Evolutionary conservation across 257 asterid species (phyloP).

Genomic region (Penstemon barbatus): DNA sequence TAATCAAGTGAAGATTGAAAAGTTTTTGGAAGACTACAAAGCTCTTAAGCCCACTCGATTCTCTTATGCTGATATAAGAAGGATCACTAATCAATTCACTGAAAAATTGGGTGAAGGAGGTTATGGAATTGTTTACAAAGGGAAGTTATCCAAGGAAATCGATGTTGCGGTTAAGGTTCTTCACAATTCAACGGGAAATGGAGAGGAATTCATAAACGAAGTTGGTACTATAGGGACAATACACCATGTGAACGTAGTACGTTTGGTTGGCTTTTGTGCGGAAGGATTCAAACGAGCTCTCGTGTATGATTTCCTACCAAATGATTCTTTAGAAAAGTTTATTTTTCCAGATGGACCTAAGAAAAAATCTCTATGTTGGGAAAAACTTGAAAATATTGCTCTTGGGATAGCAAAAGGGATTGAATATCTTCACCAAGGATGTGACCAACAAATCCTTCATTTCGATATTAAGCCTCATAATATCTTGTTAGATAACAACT

Average conservation of each 20-base stretch:
- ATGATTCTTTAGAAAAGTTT: constrained; percentile 33
- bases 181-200: constrained; percentile 23
- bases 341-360: constrained; percentile 13
- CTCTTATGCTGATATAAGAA: constrained; percentile 44
- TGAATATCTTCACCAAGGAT: constrained; percentile 38
- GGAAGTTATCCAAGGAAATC: constrained; percentile 31
- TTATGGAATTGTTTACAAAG: constrained; percentile 35
- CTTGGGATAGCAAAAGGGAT: constrained; percentile 40
- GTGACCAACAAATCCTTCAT: constrained; percentile 43
- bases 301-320: constrained; percentile 33
- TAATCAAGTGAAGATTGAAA: constrained; percentile 39
- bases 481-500: constrained; percentile 39
- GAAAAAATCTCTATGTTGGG: constrained; percentile 22
- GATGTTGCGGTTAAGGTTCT: constrained; percentile 34
- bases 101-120: constrained; percentile 43
- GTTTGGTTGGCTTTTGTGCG: constrained; percentile 38
- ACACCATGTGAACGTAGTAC: constrained; percentile 38
- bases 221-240: constrained; percentile 31
- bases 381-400: constrained; percentile 33
- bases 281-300: constrained; percentile 36
- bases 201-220: constrained; percentile 38
- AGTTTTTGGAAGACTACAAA: constrained; percentile 39
- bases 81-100: constrained; percentile 34
- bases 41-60: constrained; percentile 47
- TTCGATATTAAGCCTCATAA: constrained; percentile 44